Base-by-base conservation (phyloP, 345 rosid genomes). In the Clausena lansium region DNA sequence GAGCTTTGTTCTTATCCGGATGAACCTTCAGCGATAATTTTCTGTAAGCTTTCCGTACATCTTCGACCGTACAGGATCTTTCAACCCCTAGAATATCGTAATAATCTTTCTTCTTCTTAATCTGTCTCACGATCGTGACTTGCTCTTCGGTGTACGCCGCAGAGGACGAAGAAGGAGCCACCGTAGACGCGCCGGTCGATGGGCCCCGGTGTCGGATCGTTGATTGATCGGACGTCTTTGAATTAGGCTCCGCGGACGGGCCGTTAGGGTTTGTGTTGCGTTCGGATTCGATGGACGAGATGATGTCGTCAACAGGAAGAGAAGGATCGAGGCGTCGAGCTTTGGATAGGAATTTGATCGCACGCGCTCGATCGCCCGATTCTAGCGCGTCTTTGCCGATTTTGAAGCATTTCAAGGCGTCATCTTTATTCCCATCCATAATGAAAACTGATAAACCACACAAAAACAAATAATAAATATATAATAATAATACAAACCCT, bases 351-450 rank as follows among this genome's bases (percentile, higher is more conserved):
- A 93, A 96, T 78, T 92, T 96, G 33, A 88, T 78, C 41, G 97
- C 98, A 36, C 98, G 98, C 54, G 86, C 69, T 39, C 86, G 90
- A 82, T 96, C 97, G 45, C 98, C 98, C 0, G 94, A 81, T 74
- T 90, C 82, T 35, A 92, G 79, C 0, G 97, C 97, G 6, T 87
- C 89, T 80, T 90, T 93, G 28, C 90, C 97, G 84, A 96, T 93
- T 81, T 80, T 86, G 81, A 96, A 71, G 84, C 94, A 93, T 81
- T 92, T 96, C 76, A 94, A 86, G 6, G 97, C 99, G 38, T 96
- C 98, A 67, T 93, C 99, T 79, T 93, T 93, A 86, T 96, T 96
- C 55, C 99, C 92, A 66, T 96, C 98, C 99, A 95, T 95, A 36
- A 33, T 60, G 17, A 76, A 28, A 64, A 47, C 8, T 6, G 75